Evolutionary conservation across 441 rosid species (phyloP).

Genomic region (Brassica hybrid): DNA sequence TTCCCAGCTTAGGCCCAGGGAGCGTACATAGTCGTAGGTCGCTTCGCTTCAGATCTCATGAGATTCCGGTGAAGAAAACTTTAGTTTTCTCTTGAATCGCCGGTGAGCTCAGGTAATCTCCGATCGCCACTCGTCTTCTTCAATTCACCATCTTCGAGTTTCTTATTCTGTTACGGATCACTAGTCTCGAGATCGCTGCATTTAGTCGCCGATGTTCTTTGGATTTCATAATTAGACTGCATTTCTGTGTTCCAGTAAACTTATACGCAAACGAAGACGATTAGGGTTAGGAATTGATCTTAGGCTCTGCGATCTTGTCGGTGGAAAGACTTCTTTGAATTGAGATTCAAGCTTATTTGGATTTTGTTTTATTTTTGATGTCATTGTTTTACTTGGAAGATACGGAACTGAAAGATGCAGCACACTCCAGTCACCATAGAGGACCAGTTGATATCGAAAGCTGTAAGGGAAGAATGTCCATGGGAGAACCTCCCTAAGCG

Average conservation of each 20-base stretch:
- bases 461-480: conserved; percentile 78
- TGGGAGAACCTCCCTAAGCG: conserved; percentile 97
- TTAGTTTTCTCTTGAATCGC: conserved; percentile 36
- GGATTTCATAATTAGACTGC: conserved; percentile 10
- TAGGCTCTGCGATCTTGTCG: conserved; percentile 6
- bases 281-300: conserved; percentile 9
- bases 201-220: conserved; percentile 8
- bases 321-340: conserved; percentile 21
- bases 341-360: conserved; percentile 17
- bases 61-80: conserved; percentile 35
- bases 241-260: conserved; percentile 5
- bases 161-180: conserved; percentile 5
- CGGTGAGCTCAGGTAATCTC: conserved; percentile 39
- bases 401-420: conserved; percentile 63
- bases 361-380: no score
- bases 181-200: conserved; percentile 18
- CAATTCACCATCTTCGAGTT: background rate
- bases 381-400: conserved; percentile 13
- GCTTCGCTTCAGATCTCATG: conserved; percentile 38
- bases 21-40: background rate
- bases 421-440: conserved; percentile 70
- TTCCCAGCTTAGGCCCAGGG: conserved; percentile 22
- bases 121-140: conserved; percentile 24
- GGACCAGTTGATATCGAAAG: conserved; percentile 86
- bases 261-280: background rate